phyloP scores from a whole-genome alignment of 2,329 filamentous ascomycete genomes.

The Hymenoscyphus linearis region DNA sequence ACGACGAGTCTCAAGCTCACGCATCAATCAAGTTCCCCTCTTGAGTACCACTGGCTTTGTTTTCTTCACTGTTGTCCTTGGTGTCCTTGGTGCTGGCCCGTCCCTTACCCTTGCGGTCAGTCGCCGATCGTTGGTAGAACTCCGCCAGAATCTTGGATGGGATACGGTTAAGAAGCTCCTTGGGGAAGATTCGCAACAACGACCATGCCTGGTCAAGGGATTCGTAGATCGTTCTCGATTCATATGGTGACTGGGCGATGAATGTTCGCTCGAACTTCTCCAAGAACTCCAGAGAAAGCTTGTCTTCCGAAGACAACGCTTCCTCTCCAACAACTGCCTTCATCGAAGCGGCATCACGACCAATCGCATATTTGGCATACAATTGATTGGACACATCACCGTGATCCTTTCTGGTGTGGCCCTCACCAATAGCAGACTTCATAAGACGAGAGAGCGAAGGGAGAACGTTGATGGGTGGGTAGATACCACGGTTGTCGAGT shows the following conservation, averaged over 20 bases:
- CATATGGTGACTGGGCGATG: conserved; percentile 87
- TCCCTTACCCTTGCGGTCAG: conserved; percentile 58
- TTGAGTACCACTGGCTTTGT: conserved; percentile 35
- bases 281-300: conserved; percentile 94
- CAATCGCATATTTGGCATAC: conserved; percentile 99
- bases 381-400: conserved; percentile 98
- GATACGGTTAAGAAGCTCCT: conserved; percentile 95
- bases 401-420: conserved; percentile 93
- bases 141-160: conserved; percentile 78
- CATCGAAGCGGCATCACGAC: conserved; percentile 96
- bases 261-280: conserved; percentile 98
- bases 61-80: conserved; percentile 34
- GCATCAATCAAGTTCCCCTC: conserved; percentile 59
- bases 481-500: conserved; percentile 93
- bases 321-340: conserved; percentile 99
- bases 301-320: conserved; percentile 90
- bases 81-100: conserved; percentile 45
- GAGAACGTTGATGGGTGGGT: conserved; percentile 97
- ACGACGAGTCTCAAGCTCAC: conserved; percentile 30
- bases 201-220: conserved; percentile 96
- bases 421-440: conserved; percentile 99
- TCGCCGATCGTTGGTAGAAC: conserved; percentile 68
- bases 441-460: conserved; percentile 98
- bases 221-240: conserved; percentile 86
- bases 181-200: conserved; percentile 92